Percentiles rank a stretch among this genome's conserved stretches.
Evolutionary conservation across 352 stramenopile genomes (phyloP).

Genomic region (Phytophthora cactorum): DNA sequence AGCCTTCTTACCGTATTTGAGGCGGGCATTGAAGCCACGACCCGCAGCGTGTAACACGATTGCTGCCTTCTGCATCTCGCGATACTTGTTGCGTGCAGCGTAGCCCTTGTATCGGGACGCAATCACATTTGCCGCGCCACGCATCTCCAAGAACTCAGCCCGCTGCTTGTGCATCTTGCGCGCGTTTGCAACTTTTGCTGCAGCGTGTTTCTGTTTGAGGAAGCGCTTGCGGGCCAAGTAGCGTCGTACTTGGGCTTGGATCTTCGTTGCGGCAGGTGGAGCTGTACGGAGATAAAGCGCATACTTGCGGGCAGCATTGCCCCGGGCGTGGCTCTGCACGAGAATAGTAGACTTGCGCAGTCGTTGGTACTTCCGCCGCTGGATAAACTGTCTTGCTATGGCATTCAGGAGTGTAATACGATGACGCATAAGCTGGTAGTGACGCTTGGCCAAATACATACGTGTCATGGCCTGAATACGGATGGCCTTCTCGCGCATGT

Average conservation of each 20-base stretch:
- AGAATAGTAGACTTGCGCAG: constrained; percentile 72
- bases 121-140: constrained; percentile 67
- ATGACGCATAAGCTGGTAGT: constrained; percentile 56
- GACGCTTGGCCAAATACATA: constrained; percentile 68
- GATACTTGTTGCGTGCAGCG: constrained; percentile 61
- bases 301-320: constrained; percentile 75
- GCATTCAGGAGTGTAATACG: constrained; percentile 78
- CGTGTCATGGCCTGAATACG: constrained; percentile 69
- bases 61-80: constrained; percentile 73
- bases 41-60: constrained; percentile 80
- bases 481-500: constrained; percentile 66
- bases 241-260: constrained; percentile 74
- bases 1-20: constrained; percentile 90
- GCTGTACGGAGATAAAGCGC: constrained; percentile 77
- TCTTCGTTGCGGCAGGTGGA: constrained; percentile 77
- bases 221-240: constrained; percentile 76
- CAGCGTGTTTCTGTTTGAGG: constrained; percentile 69
- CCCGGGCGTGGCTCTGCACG: constrained; percentile 74
- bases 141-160: constrained; percentile 69
- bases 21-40: constrained; percentile 76
- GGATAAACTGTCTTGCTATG: constrained; percentile 71
- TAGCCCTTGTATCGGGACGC: constrained; percentile 82
- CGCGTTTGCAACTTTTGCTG: constrained; percentile 74
- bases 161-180: constrained; percentile 73
- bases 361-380: constrained; percentile 71